These are phyloP conservation scores for Podospora comata DNA, from an alignment of 495 filamentous ascomycete species.

Conservation along the genomic window DNA sequence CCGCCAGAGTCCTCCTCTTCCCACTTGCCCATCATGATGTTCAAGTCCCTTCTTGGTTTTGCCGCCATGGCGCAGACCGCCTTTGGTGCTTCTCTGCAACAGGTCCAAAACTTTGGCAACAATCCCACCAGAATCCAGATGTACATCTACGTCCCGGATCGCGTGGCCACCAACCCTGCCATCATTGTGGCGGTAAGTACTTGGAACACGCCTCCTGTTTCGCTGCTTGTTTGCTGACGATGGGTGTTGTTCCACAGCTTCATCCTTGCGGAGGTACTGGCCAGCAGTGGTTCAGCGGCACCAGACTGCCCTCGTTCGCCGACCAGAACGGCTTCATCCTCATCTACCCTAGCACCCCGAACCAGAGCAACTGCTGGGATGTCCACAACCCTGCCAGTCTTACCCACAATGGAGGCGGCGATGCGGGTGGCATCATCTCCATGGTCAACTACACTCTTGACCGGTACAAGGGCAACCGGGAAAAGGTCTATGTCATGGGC, in stretches of 20 bases:
- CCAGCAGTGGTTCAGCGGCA: constrained; percentile 34
- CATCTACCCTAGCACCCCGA: constrained; percentile 49
- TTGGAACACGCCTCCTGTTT: background rate
- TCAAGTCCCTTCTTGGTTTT: constrained; percentile 21
- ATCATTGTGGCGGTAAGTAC: constrained; percentile 32
- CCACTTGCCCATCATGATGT: constrained; percentile 18
- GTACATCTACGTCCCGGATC: constrained; percentile 43
- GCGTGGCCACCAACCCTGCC: constrained; percentile 37
- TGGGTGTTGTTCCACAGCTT: constrained; percentile 25
- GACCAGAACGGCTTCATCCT: constrained; percentile 52
- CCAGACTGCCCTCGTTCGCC: constrained; percentile 39
- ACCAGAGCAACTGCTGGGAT: constrained; percentile 56
- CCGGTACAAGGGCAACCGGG: constrained; percentile 48
- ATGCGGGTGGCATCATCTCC: constrained; percentile 51
- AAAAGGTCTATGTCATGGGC: constrained; percentile 51
- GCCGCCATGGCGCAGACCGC: constrained; percentile 21
- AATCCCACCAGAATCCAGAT: constrained; percentile 40
- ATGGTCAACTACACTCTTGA: constrained; percentile 53
- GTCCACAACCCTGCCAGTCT: constrained; percentile 46
- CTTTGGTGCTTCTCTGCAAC: constrained; percentile 36
- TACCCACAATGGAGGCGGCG: constrained; percentile 52
- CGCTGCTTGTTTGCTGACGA: background rate
- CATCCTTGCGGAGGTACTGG: constrained; percentile 39
- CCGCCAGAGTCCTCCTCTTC: background rate
- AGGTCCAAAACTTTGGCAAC: constrained; percentile 35